Conservation (phyloP, 148 eudicot genomes). For the Rhododendron simsii region DNA sequence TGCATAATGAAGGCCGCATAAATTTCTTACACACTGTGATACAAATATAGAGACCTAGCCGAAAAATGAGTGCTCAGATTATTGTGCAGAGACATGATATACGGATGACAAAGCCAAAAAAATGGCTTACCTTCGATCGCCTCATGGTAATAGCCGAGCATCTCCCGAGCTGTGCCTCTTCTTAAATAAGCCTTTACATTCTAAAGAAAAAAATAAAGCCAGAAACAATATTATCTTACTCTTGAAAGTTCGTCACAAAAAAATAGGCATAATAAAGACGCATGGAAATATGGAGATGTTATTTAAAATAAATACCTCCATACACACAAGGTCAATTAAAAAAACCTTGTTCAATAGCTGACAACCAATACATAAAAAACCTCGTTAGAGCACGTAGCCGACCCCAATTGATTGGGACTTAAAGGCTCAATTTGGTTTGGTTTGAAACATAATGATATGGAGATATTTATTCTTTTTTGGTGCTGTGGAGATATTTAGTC, state of each 20-base stretch:
- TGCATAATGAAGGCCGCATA: not conserved
- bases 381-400: no score
- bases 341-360: no score
- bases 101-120: not conserved
- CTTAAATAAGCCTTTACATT: conserved; percentile 87
- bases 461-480: not conserved
- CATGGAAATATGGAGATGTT: not conserved
- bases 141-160: conserved; percentile 74
- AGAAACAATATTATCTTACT: not conserved
- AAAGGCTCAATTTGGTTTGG: no score
- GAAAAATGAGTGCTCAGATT: not conserved
- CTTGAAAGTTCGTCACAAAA: not conserved
- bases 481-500: not conserved
- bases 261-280: not conserved
- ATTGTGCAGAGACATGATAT: not conserved
- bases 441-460: no score
- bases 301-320: not conserved
- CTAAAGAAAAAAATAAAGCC: conserved; percentile 27
- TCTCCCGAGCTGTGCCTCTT: conserved; percentile 93
- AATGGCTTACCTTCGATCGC: conserved; percentile 70
- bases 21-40: not conserved
- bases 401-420: no score
- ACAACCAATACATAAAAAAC: no score
- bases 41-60: not conserved
- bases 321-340: no score